Conservation (phyloP, 768 basidiomycete species). For the Coprinellus micaceus region DNA sequence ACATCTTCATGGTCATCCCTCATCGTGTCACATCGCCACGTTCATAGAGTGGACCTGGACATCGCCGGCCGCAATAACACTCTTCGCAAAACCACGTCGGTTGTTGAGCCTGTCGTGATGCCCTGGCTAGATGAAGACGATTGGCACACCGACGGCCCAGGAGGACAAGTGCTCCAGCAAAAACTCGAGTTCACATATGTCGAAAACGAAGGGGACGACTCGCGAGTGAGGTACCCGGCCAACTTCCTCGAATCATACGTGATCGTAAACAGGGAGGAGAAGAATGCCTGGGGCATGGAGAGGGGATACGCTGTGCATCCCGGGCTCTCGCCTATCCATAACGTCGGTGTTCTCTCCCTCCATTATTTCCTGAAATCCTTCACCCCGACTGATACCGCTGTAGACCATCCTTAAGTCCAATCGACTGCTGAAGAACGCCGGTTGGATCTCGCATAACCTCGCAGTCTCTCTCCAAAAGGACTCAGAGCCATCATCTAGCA, state of each 20-base stretch:
- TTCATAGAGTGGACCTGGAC: conserved; percentile 57
- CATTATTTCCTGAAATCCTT: no score
- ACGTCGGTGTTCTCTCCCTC: conserved; percentile 31
- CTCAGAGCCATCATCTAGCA: conserved; percentile 53
- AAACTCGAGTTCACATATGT: conserved; percentile 46
- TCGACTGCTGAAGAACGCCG: conserved; percentile 55
- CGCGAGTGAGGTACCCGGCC: conserved; percentile 43
- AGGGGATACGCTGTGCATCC: conserved; percentile 63
- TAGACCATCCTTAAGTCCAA: conserved; percentile 63
- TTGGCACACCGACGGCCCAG: conserved; percentile 37
- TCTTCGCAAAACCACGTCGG: conserved; percentile 46
- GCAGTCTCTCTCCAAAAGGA: conserved; percentile 59
- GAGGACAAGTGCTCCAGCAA: conserved; percentile 48
- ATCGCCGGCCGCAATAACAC: conserved; percentile 57
- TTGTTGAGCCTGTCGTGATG: conserved; percentile 44
- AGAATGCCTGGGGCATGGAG: conserved; percentile 54
- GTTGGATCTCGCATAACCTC: conserved; percentile 64
- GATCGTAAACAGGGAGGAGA: conserved; percentile 50
- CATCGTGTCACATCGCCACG: neutral
- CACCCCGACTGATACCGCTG: conserved; percentile 58
- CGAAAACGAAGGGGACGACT: conserved; percentile 48
- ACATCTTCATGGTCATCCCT: neutral
- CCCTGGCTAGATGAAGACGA: conserved; percentile 56
- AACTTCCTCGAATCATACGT: conserved; percentile 59
- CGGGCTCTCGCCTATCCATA: conserved; percentile 50